phyloP scores from a whole-genome alignment of 257 asterid species.

The Primulina huaijiensis region DNA sequence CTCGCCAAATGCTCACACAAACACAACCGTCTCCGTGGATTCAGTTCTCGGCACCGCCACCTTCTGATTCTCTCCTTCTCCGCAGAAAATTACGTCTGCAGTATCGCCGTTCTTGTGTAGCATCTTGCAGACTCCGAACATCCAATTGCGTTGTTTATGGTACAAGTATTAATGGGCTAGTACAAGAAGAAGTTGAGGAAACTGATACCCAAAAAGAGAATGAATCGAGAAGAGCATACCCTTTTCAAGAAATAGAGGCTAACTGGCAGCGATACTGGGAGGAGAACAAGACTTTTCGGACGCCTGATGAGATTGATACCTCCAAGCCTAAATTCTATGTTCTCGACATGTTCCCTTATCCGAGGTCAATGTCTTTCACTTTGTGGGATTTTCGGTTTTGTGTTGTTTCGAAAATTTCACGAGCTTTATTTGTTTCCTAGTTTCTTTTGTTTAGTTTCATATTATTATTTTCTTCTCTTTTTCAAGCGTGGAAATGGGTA shows the following conservation, averaged over 20 bases:
- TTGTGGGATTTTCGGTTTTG: neutral
- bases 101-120: conserved; percentile 25
- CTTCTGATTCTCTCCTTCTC: conserved; percentile 27
- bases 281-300: conserved; percentile 68
- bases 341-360: conserved; percentile 99
- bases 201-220: conserved; percentile 16
- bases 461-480: neutral
- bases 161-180: neutral
- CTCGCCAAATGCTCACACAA: conserved; percentile 46
- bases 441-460: neutral
- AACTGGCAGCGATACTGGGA: conserved; percentile 97
- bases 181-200: conserved; percentile 18
- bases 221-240: conserved; percentile 65
- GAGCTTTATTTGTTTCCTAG: neutral
- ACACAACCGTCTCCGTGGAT: conserved; percentile 36
- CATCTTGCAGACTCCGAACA: conserved; percentile 33
- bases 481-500: neutral
- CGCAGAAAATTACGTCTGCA: conserved; percentile 25
- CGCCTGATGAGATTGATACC: conserved; percentile 86
- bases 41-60: conserved; percentile 37
- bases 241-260: conserved; percentile 81
- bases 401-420: neutral
- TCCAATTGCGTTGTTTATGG: conserved; percentile 26
- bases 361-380: conserved; percentile 49
- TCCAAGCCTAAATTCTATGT: conserved; percentile 93